Evolutionary conservation across 2,329 filamentous ascomycete genomes (phyloP), one percentile per base, ranked within the genome.

Genomic region (Lojkania enalia): DNA sequence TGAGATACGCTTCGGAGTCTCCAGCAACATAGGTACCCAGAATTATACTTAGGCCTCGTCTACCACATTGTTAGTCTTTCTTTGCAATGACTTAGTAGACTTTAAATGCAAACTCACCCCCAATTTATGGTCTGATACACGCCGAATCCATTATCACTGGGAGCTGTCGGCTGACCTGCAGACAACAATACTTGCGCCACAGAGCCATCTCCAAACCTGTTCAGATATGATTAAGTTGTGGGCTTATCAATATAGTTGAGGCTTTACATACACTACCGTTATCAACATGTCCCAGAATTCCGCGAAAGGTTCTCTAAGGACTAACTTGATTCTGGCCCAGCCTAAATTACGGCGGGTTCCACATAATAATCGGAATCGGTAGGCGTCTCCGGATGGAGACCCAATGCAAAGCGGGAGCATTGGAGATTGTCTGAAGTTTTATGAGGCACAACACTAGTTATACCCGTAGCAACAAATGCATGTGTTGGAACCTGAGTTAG

Each of bases 1-100:
- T 74, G 11, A 89, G 74, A 59, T 87, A 85, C 1, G 80, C 83
- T 5, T 85, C 85, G 3, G 80, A 84, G 55, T 86, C 83, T 39
- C 79, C 79, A 4, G 75, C 75, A n/a, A 80, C 77, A 56, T 88
- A 88, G 30, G 87, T 79, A 3, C 84, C 70, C 2, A 72, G 57
- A 69, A 73, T 70, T 3, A 70, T 61, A 1, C 66, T 65, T 5
- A 71, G 40, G 2, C 58, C 64, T 64, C 70, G 73, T 27, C 66
- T 67, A 29, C 13, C n/a, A 0, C 1, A 1, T 36, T 9, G 47
- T 58, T 16, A 57, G 47, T 43, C 9, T 3, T 9, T n/a, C 14
- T 31, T 7, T 20, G 27, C 12, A 43, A n/a, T 21, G 39, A 20
- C n/a, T n/a, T n/a, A n/a, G n/a, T n/a, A n/a, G 20, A 31, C 2